Percentiles rank a stretch among this genome's conserved stretches.
phyloP scores from a whole-genome alignment of 352 stramenopile species.

The Globisporangium echinulatum region DNA sequence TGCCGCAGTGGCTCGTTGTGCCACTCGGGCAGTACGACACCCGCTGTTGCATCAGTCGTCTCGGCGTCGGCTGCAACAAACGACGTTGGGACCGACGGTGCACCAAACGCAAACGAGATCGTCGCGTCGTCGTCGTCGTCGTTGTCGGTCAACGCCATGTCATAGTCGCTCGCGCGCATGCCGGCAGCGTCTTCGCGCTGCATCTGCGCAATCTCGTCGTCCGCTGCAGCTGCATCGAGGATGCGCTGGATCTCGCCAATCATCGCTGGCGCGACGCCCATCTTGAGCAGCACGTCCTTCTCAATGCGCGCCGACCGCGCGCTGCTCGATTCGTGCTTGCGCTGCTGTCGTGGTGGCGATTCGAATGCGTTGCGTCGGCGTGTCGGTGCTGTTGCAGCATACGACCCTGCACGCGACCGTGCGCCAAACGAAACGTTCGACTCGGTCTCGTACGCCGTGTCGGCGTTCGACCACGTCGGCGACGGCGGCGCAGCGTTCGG shows the following conservation, averaged over 20 bases:
- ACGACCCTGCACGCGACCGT: neutral
- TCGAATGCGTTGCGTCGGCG: neutral
- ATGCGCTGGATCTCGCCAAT: slow-evolving; percentile 67
- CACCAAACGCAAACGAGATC: slow-evolving; percentile 51
- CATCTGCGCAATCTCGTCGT: slow-evolving; percentile 25
- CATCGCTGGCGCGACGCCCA: slow-evolving; percentile 66
- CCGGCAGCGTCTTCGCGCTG: slow-evolving; percentile 21
- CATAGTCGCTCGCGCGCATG: slow-evolving; percentile 19
- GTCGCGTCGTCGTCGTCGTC: slow-evolving; percentile 9
- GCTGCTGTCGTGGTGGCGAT: neutral
- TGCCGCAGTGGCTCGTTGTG: slow-evolving; percentile 39
- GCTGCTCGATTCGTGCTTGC: slow-evolving; percentile 19
- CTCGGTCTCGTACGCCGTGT: slow-evolving; percentile 59
- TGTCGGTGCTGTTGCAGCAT: no score
- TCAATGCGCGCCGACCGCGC: slow-evolving; percentile 63
- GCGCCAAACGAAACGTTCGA: slow-evolving; percentile 15
- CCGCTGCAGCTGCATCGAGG: slow-evolving; percentile 41
- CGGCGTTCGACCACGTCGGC: slow-evolving; percentile 35
- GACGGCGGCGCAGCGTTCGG: slow-evolving; percentile 23
- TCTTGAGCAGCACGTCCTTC: slow-evolving; percentile 65
- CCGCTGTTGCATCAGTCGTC: slow-evolving; percentile 11
- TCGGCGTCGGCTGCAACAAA: slow-evolving; percentile 13
- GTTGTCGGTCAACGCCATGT: slow-evolving; percentile 21
- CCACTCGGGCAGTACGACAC: slow-evolving; percentile 48
- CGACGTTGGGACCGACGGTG: slow-evolving; percentile 12